Evolutionary conservation across 345 rosid species (phyloP).

Genomic region (Pistacia vera): DNA sequence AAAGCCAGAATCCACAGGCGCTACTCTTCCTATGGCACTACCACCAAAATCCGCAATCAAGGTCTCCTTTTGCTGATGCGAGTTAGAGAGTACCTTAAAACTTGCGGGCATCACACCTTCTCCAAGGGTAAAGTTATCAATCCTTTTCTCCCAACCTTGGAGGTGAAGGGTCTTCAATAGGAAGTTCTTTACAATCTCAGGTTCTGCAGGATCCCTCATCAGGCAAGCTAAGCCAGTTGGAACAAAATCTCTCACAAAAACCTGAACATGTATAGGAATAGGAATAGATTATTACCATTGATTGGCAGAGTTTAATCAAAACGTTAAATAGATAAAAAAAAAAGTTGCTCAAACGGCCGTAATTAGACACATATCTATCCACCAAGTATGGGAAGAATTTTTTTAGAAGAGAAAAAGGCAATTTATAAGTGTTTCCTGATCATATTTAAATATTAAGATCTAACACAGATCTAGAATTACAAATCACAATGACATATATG

Average conservation of each 20-base stretch:
- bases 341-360: not conserved
- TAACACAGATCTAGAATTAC: too few relatives aligned
- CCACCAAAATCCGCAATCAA: constrained; percentile 62
- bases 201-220: constrained; percentile 39
- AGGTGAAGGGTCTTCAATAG: constrained; percentile 54
- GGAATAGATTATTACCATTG: not conserved
- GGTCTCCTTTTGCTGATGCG: constrained; percentile 33
- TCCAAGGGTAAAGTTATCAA: constrained; percentile 55
- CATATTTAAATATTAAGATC: too few relatives aligned
- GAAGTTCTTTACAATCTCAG: constrained; percentile 50
- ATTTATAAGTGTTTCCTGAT: too few relatives aligned
- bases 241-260: constrained; percentile 57
- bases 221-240: constrained; percentile 52
- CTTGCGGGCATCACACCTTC: constrained; percentile 70
- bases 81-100: constrained; percentile 47
- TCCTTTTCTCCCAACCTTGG: constrained; percentile 57
- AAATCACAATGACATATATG: too few relatives aligned
- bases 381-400: too few relatives aligned
- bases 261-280: constrained; percentile 26
- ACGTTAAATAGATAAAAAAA: not conserved
- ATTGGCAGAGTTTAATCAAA: not conserved
- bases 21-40: constrained; percentile 62
- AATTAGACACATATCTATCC: too few relatives aligned
- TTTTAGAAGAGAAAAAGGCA: too few relatives aligned
- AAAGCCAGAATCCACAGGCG: constrained; percentile 72